These are phyloP conservation scores for Phytophthora litchii DNA, from an alignment of 352 stramenopile genomes.

Conservation along the genomic window DNA sequence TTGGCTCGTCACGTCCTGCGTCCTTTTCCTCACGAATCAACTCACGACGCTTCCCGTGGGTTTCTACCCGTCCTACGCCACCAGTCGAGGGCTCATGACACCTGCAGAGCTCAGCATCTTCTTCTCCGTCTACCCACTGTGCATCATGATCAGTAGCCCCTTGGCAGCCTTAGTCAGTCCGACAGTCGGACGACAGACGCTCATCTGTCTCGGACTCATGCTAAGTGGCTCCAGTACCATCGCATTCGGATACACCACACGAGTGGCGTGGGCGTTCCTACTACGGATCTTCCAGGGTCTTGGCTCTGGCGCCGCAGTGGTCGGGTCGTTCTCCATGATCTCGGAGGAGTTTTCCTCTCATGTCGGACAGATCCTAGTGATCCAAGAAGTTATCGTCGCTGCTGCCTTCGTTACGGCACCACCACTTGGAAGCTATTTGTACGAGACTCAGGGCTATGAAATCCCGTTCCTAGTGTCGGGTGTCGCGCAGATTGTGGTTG, in stretches of 20 bases:
- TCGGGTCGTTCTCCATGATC: conserved; percentile 71
- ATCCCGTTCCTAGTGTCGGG: conserved; percentile 68
- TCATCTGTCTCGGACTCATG: conserved; percentile 74
- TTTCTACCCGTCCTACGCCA: conserved; percentile 72
- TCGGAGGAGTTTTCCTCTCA: conserved; percentile 65
- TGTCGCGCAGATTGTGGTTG: conserved; percentile 58
- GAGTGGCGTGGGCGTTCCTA: conserved; percentile 42
- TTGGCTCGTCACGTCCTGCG: conserved; percentile 51
- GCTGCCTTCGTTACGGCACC: conserved; percentile 67
- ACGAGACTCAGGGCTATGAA: conserved; percentile 55
- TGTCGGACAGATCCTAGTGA: conserved; percentile 57
- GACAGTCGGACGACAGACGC: conserved; percentile 57
- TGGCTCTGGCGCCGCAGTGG: conserved; percentile 61
- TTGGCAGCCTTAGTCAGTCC: conserved; percentile 52
- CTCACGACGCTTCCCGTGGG: conserved; percentile 77
- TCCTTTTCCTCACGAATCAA: conserved; percentile 78
- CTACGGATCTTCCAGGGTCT: conserved; percentile 67
- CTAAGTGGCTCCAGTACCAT: conserved; percentile 68
- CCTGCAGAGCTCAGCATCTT: conserved; percentile 61
- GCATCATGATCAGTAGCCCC: conserved; percentile 76
- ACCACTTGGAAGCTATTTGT: conserved; percentile 62
- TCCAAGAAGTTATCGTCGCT: conserved; percentile 75
- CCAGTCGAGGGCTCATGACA: conserved; percentile 51
- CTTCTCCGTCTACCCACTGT: conserved; percentile 77
- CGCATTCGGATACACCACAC: conserved; percentile 61